phyloP scores from a whole-genome alignment of 352 stramenopile species.

The Phytophthora rubi region DNA sequence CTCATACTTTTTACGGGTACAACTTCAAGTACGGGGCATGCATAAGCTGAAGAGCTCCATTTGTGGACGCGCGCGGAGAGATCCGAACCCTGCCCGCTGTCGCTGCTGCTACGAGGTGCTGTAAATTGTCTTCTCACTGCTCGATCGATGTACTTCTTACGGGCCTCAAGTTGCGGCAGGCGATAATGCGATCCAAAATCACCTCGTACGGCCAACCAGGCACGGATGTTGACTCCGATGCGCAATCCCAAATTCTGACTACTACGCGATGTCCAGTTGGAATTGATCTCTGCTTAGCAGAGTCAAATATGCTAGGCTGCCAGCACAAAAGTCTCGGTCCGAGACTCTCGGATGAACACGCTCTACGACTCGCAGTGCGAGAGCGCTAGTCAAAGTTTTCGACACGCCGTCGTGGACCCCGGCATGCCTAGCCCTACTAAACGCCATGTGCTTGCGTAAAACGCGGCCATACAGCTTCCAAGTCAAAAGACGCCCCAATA shows the following conservation, averaged over 20 bases:
- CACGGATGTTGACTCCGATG: background rate
- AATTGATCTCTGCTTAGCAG: background rate
- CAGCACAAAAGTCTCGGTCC: too few relatives aligned
- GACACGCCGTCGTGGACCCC: conserved; percentile 3
- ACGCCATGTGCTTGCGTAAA: background rate
- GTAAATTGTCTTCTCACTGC: background rate
- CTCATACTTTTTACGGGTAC: conserved; percentile 24
- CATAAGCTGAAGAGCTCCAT: background rate
- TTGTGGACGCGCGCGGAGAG: background rate
- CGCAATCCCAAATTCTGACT: background rate
- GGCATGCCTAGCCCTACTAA: conserved; percentile 17
- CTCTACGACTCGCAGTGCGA: too few relatives aligned
- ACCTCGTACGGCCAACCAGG: background rate
- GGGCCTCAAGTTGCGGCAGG: background rate
- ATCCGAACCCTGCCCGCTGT: background rate
- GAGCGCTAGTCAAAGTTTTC: background rate
- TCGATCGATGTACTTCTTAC: background rate
- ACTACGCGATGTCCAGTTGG: background rate
- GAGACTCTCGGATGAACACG: too few relatives aligned
- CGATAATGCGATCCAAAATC: background rate
- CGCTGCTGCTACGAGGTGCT: background rate
- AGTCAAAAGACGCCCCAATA: conserved; percentile 9
- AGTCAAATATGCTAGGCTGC: too few relatives aligned
- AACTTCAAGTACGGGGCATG: conserved; percentile 23
- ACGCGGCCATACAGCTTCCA: conserved; percentile 4